Evolutionary conservation across 2,329 filamentous ascomycete species (phyloP).

Genomic region (Didymella pinodella): DNA sequence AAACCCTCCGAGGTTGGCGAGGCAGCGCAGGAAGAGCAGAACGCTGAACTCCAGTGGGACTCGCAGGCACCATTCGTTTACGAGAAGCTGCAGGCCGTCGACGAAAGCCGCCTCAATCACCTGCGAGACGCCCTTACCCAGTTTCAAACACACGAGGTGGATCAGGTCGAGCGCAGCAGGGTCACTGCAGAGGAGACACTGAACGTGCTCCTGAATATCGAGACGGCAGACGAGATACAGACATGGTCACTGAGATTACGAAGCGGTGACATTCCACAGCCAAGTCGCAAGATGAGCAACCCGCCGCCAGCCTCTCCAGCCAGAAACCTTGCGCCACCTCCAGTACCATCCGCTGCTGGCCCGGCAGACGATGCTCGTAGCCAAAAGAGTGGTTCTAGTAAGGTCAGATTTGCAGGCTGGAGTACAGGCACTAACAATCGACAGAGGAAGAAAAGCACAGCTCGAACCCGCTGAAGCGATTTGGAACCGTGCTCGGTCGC

Average conservation of each 20-base stretch:
- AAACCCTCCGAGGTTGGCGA: conserved; percentile 79
- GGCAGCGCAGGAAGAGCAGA: conserved; percentile 76
- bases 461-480: conserved; percentile 50
- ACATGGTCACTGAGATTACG: conserved; percentile 65
- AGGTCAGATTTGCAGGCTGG: background rate
- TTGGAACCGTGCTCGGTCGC: conserved; percentile 52
- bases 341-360: conserved; percentile 41
- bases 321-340: conserved; percentile 48
- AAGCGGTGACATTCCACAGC: conserved; percentile 47
- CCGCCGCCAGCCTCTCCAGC: conserved; percentile 37
- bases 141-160: conserved; percentile 89
- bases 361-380: conserved; percentile 63
- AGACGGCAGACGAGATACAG: conserved; percentile 86
- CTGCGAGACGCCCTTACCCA: conserved; percentile 91
- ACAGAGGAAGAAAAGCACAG: conserved; percentile 49
- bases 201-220: conserved; percentile 82
- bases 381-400: conserved; percentile 56
- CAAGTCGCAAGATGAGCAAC: conserved; percentile 45
- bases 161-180: conserved; percentile 80
- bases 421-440: conserved; percentile 19
- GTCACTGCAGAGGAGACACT: conserved; percentile 80
- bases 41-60: conserved; percentile 86
- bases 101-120: conserved; percentile 88
- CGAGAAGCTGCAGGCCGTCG: conserved; percentile 87
- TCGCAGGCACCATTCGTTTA: conserved; percentile 95